These are phyloP conservation scores for Termitomyces sp. DNA, from an alignment of 768 basidiomycete species.

Conservation along the genomic window DNA sequence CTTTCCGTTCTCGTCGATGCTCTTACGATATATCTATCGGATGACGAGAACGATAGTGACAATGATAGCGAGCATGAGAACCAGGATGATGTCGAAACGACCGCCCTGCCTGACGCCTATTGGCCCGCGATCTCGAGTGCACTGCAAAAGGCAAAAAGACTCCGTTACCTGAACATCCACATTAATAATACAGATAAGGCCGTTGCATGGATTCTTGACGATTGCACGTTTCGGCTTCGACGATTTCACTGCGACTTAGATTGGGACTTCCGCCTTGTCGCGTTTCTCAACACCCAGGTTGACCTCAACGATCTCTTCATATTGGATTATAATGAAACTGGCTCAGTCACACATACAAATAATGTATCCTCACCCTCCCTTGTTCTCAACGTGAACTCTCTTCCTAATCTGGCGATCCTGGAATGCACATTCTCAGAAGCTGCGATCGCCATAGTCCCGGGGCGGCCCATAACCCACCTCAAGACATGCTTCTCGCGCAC, in stretches of 20 bases:
- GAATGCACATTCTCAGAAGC: constrained; percentile 72
- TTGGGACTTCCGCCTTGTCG: constrained; percentile 55
- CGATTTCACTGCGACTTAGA: constrained; percentile 63
- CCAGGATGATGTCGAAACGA: constrained; percentile 18
- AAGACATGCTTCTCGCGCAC: constrained; percentile 67
- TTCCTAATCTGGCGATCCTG: constrained; percentile 48
- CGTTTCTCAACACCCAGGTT: constrained; percentile 47
- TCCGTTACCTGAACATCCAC: constrained; percentile 53
- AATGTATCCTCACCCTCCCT: constrained; percentile 19
- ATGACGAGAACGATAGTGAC: constrained; percentile 26
- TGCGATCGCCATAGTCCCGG: constrained; percentile 50
- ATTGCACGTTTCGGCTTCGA: constrained; percentile 49
- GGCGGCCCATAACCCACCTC: constrained; percentile 55
- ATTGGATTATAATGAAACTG: constrained; percentile 36
- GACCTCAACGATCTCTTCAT: constrained; percentile 48
- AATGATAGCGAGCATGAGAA: constrained; percentile 22
- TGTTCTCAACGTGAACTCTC: constrained; percentile 25
- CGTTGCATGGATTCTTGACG: constrained; percentile 36
- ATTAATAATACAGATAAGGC: constrained; percentile 32
- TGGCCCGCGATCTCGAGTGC: constrained; percentile 51
- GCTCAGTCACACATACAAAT: constrained; percentile 14
- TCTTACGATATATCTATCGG: constrained; percentile 44
- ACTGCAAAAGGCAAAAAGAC: constrained; percentile 39
- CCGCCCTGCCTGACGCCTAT: constrained; percentile 31
- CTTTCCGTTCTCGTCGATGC: constrained; percentile 51